phyloP scores from a whole-genome alignment of 2,329 filamentous ascomycete genomes.

The Fusarium acutatum region DNA sequence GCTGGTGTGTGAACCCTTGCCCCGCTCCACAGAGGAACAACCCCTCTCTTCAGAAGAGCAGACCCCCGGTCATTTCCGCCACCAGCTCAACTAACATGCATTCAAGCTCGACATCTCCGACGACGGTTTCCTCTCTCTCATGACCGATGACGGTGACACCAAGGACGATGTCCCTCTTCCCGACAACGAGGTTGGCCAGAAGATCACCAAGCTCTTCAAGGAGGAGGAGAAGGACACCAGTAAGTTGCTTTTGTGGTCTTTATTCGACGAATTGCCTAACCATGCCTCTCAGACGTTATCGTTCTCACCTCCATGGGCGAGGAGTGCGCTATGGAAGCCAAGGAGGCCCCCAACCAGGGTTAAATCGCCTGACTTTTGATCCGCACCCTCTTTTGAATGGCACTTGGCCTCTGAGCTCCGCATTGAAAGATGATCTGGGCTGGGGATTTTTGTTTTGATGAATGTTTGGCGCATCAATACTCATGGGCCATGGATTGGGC shows the following conservation, averaged over 20 bases:
- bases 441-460: constrained; percentile 47
- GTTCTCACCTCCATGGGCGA: constrained; percentile 97
- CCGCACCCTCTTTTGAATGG: constrained; percentile 38
- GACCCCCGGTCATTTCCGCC: constrained; percentile 2
- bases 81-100: constrained; percentile 25
- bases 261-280: constrained; percentile 10
- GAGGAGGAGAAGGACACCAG: constrained; percentile 91
- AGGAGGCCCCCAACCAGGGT: constrained; percentile 76
- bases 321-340: constrained; percentile 89
- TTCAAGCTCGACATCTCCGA: constrained; percentile 89
- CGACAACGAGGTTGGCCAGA: constrained; percentile 86
- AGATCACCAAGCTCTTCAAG: constrained; percentile 82
- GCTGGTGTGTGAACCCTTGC: constrained; percentile 73
- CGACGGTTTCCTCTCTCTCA: constrained; percentile 93
- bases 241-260: constrained; percentile 61
- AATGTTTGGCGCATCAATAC: constrained; percentile 48
- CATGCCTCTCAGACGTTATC: constrained; percentile 75
- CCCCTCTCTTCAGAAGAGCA: constrained; percentile 26
- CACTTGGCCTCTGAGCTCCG: constrained; percentile 40
- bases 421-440: constrained; percentile 32
- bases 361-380: constrained; percentile 37
- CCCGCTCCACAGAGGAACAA: constrained; percentile 34
- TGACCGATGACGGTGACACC: constrained; percentile 83
- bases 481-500: constrained; percentile 52
- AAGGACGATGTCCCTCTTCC: constrained; percentile 97